Evolutionary conservation across 2,329 filamentous ascomycete species (phyloP).

Genomic region (Ceratocystis harringtonii): DNA sequence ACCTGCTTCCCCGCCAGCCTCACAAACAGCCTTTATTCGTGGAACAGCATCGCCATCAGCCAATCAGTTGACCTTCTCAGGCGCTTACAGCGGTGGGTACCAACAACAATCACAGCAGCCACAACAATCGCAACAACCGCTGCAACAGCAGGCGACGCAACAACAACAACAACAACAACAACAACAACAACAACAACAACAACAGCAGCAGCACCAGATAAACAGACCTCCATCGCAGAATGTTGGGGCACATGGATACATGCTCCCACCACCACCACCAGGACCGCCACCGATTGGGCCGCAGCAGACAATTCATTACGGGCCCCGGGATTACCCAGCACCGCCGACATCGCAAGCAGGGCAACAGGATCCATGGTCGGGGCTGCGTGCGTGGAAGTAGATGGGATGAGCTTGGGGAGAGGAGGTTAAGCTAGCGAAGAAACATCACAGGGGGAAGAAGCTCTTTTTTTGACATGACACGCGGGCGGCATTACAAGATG

Average conservation of each 20-base stretch:
- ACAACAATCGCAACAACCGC: conserved; percentile 31
- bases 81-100: conserved; percentile 24
- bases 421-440: not conserved
- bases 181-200: conserved; percentile 30
- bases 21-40: conserved; percentile 32
- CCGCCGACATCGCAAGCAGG: conserved; percentile 26
- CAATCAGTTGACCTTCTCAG: conserved; percentile 38
- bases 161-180: conserved; percentile 30
- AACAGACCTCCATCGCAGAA: conserved; percentile 21
- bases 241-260: conserved; percentile 41
- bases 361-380: conserved; percentile 37
- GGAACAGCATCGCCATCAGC: conserved; percentile 42
- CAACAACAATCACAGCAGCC: conserved; percentile 22
- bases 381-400: conserved; percentile 38
- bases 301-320: conserved; percentile 46
- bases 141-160: conserved; percentile 23
- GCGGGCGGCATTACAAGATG: too few species aligned
- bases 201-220: conserved; percentile 27
- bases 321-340: conserved; percentile 24
- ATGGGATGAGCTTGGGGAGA: not conserved
- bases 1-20: conserved; percentile 42
- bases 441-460: not conserved
- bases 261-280: conserved; percentile 48
- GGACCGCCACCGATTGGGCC: conserved; percentile 46
- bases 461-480: not conserved